phyloP scores from a whole-genome alignment of 2,329 filamentous ascomycete species.

The Harringtonia lauricola region DNA sequence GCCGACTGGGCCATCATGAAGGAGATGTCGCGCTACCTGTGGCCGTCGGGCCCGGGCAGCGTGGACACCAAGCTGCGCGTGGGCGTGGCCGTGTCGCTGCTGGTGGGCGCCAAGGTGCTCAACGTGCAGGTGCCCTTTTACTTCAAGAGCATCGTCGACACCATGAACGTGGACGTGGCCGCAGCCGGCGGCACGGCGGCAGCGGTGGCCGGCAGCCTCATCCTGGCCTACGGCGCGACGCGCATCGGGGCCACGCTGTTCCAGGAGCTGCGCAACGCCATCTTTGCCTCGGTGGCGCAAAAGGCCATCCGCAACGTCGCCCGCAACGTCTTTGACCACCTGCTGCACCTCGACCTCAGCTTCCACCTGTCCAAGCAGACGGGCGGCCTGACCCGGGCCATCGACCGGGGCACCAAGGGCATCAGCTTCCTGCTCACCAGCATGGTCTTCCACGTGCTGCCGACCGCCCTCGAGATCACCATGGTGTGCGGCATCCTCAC shows the following conservation, averaged over 20 bases:
- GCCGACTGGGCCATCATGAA: slow-evolving; percentile 98
- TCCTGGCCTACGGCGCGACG: slow-evolving; percentile 82
- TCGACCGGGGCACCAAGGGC: slow-evolving; percentile 94
- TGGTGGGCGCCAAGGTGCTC: slow-evolving; percentile 84
- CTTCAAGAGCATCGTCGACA: slow-evolving; percentile 95
- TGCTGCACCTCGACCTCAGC: slow-evolving; percentile 78
- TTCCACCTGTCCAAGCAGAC: slow-evolving; percentile 95
- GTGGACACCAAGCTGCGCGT: slow-evolving; percentile 76
- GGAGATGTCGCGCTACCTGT: slow-evolving; percentile 92
- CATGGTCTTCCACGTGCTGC: slow-evolving; percentile 96
- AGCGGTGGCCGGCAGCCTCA: slow-evolving; percentile 83
- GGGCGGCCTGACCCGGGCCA: slow-evolving; percentile 82
- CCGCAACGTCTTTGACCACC: slow-evolving; percentile 81
- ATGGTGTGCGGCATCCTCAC: slow-evolving; percentile 96
- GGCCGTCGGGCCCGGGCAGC: slow-evolving; percentile 89
- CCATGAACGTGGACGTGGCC: slow-evolving; percentile 86
- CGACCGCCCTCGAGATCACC: slow-evolving; percentile 84
- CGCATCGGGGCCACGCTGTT: slow-evolving; percentile 83
- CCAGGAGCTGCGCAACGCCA: slow-evolving; percentile 87
- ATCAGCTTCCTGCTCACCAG: slow-evolving; percentile 95
- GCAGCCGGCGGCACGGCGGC: slow-evolving; percentile 72
- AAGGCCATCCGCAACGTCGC: slow-evolving; percentile 91
- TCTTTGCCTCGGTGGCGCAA: slow-evolving; percentile 94
- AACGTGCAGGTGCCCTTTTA: slow-evolving; percentile 99
- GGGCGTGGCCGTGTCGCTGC: slow-evolving; percentile 66